These are phyloP conservation scores for Hymenoscyphus repandus DNA, from an alignment of 2,329 filamentous ascomycete species.

Conservation along the genomic window DNA sequence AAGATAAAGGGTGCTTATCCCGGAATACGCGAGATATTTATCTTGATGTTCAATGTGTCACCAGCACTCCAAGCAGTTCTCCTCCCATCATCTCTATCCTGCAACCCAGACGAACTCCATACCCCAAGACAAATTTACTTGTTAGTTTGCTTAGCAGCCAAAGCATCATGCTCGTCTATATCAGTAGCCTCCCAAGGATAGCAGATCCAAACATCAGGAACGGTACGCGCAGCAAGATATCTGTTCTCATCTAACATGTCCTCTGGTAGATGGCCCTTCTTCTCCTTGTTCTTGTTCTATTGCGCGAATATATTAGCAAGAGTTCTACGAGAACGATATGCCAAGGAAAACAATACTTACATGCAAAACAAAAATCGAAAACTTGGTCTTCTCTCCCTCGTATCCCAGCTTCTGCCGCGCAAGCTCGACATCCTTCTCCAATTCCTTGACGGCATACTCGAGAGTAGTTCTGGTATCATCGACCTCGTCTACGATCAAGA, in stretches of 20 bases:
- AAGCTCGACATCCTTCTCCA: conserved; percentile 87
- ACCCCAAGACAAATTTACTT: background rate
- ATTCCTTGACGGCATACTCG: conserved; percentile 87
- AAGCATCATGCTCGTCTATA: conserved; percentile 83
- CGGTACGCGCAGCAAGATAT: conserved; percentile 83
- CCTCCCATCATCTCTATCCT: background rate
- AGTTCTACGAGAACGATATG: background rate
- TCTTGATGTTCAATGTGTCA: no score
- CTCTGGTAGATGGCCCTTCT: conserved; percentile 80
- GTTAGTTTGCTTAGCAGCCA: conserved; percentile 42
- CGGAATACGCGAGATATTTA: no score
- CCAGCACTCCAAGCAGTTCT: no score
- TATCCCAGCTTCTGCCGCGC: conserved; percentile 69
- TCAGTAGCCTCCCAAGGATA: conserved; percentile 97
- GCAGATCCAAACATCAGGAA: conserved; percentile 96
- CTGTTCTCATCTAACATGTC: conserved; percentile 68
- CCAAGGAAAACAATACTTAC: conserved; percentile 38
- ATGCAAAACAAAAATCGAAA: conserved; percentile 93
- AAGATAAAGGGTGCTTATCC: no score
- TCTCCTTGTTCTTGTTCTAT: conserved; percentile 93
- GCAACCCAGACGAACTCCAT: background rate
- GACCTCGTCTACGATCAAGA: conserved; percentile 91
- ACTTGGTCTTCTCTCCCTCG: conserved; percentile 74
- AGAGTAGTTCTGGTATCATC: conserved; percentile 92
- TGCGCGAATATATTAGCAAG: conserved; percentile 12